Base-by-base conservation (phyloP, 345 rosid genomes). In the Lepidium aucheri region DNA sequence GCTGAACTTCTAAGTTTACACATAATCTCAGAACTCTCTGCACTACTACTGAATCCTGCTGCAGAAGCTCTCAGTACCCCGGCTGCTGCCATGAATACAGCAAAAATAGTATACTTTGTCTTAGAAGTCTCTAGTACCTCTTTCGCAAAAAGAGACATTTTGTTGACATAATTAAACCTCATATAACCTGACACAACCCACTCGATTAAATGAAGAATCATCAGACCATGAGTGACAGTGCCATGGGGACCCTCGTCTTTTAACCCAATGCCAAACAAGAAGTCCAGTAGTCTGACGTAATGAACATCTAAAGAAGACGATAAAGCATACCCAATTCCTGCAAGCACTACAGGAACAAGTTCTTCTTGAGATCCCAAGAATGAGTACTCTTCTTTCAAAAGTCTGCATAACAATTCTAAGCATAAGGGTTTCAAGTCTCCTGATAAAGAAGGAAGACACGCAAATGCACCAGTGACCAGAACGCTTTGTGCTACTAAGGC, bases 191-290 rank as follows among this genome's bases (percentile, higher is more conserved):
- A 85, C 17, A 86, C 66, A 62, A 85, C 78, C 98, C 98, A 86
- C 65, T 90, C 99, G 35, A 87, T 65, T 82, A 83, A 78, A 81
- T 90, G 96, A 77, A 94, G 73, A 77, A 90, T 74, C 89, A 88
- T 84, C 56, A 90, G 79, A 28, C 95, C 99, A 57, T 78, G 56
- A 56, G 81, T 65, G 65, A 86, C 77, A 65, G 50, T 76, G 46
- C 76, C 77, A 65, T 35, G 56, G 42, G 82, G 86, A 40, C 86
- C 89, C 72, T 77, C 84, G 49, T 79, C 77, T 64, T 65, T 83
- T 12, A 82, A 79, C 95, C 95, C 84, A 65, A 84, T 69, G 13
- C 84, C 85, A 70, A 88, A 67, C 47, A 85, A 74, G 66, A 72
- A 74, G 77, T 83, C 80, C 77, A 84, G 79, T 41, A 80, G 54